phyloP scores from a whole-genome alignment of 208 protist species.

The Trypanosoma scelopori region DNA sequence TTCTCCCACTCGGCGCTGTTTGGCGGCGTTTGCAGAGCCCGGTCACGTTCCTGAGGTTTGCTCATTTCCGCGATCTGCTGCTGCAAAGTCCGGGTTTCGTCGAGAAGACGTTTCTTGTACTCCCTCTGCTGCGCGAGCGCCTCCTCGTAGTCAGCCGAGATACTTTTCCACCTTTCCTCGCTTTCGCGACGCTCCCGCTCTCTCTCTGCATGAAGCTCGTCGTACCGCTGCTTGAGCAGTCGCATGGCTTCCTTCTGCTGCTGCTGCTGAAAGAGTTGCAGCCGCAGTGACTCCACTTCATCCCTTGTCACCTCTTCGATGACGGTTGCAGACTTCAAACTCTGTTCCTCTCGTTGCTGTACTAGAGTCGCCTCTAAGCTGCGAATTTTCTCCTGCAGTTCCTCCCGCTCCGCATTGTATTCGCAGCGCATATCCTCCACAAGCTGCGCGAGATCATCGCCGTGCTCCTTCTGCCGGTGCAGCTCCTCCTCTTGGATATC shows the following conservation, averaged over 20 bases:
- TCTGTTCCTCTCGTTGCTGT: slow-evolving; percentile 37
- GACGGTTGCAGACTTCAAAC: slow-evolving; percentile 31
- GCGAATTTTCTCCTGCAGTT: slow-evolving; percentile 44
- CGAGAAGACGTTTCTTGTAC: slow-evolving; percentile 17
- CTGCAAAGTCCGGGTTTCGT: slow-evolving; percentile 5
- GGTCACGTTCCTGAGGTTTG: background rate
- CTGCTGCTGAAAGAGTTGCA: slow-evolving; percentile 22
- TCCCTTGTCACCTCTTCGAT: slow-evolving; percentile 26
- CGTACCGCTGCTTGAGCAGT: slow-evolving; percentile 26
- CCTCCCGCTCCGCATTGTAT: slow-evolving; percentile 23
- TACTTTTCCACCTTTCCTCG: slow-evolving; percentile 4
- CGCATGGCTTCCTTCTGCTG: slow-evolving; percentile 26
- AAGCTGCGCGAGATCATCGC: slow-evolving; percentile 14
- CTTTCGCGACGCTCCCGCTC: slow-evolving; percentile 13
- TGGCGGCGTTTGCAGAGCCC: slow-evolving; percentile 4
- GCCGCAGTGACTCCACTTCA: slow-evolving; percentile 12
- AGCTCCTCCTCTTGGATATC: slow-evolving; percentile 26
- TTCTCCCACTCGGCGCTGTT: slow-evolving; percentile 10
- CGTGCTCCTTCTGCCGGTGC: slow-evolving; percentile 12
- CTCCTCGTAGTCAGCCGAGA: slow-evolving; percentile 18
- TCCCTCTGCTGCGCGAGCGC: slow-evolving; percentile 19
- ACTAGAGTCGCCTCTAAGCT: slow-evolving; percentile 41
- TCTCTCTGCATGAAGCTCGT: slow-evolving; percentile 18
- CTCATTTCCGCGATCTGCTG: slow-evolving; percentile 9
- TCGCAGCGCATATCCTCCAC: slow-evolving; percentile 16